These are phyloP conservation scores for Naganishia liquefaciens DNA, from an alignment of 1,284 basidiomycete species.

Conservation along the genomic window DNA sequence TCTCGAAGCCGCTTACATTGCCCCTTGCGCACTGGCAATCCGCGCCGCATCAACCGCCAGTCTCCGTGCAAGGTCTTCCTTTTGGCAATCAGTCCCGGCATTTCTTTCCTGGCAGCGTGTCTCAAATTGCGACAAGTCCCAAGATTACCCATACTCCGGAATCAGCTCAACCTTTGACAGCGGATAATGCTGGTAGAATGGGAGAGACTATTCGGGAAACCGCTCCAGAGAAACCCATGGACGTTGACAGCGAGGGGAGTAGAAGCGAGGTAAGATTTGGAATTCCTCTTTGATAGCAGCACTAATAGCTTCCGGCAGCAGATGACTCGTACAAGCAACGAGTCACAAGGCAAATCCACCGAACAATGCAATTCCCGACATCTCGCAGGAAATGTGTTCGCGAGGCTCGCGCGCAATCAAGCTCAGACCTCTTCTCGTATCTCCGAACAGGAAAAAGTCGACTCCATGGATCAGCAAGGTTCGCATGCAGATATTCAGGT, in stretches of 20 bases:
- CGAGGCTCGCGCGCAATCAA: too few species aligned
- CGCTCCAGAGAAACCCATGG: background rate
- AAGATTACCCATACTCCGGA: background rate
- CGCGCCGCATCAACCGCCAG: background rate
- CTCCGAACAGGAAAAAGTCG: too few species aligned
- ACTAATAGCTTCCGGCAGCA: too few species aligned
- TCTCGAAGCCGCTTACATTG: background rate
- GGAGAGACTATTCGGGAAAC: background rate
- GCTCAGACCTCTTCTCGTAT: too few species aligned
- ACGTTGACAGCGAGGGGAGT: background rate
- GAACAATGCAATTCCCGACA: too few species aligned
- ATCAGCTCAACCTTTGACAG: too few species aligned
- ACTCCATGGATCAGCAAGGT: too few species aligned
- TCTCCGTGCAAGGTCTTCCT: background rate
- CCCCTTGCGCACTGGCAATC: background rate
- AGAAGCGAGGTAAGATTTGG: background rate
- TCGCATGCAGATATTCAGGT: too few species aligned
- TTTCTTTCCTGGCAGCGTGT: background rate
- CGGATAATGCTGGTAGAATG: conserved; percentile 15
- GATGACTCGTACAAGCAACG: too few species aligned
- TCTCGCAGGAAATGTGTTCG: too few species aligned
- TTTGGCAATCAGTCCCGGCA: background rate
- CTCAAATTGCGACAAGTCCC: background rate
- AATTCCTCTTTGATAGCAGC: too few species aligned
- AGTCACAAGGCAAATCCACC: too few species aligned